Evolutionary conservation across 2,329 filamentous ascomycete species (phyloP).

Genomic region (Cryphonectria japonica): DNA sequence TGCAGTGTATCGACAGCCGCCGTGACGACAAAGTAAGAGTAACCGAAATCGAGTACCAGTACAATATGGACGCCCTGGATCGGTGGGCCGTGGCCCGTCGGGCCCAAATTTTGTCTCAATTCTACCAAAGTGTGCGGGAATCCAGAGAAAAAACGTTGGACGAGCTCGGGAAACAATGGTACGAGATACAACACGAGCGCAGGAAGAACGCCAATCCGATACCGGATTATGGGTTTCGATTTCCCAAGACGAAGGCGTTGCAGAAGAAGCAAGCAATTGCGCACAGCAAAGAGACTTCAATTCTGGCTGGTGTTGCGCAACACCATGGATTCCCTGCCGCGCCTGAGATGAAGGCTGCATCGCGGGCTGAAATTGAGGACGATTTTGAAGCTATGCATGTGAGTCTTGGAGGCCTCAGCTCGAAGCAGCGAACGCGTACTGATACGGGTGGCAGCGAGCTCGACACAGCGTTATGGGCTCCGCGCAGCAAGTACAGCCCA

Average conservation of each 20-base stretch:
- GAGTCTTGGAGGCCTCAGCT: conserved; percentile 44
- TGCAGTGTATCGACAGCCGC: conserved; percentile 82
- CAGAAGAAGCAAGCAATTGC: conserved; percentile 84
- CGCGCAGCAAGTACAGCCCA: conserved; percentile 40
- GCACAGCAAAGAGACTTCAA: conserved; percentile 93
- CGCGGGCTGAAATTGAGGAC: conserved; percentile 75
- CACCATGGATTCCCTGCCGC: conserved; percentile 95
- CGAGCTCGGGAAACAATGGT: conserved; percentile 84
- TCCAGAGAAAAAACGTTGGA: conserved; percentile 80
- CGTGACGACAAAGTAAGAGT: conserved; percentile 78
- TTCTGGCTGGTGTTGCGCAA: conserved; percentile 88
- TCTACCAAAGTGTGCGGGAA: conserved; percentile 84
- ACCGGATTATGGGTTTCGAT: conserved; percentile 80
- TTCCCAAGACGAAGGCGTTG: conserved; percentile 75
- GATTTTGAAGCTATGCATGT: conserved; percentile 91
- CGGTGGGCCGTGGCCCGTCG: conserved; percentile 79
- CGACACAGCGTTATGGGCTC: conserved; percentile 41
- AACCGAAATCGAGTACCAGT: conserved; percentile 73
- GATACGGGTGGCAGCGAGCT: conserved; percentile 35
- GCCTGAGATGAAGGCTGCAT: conserved; percentile 78
- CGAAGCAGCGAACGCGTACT: conserved; percentile 8
- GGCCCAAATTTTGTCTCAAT: conserved; percentile 86
- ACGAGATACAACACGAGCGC: conserved; percentile 88
- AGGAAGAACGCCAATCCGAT: conserved; percentile 70
- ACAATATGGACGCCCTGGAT: conserved; percentile 73